Evolutionary conservation across 495 filamentous ascomycete species (phyloP).

Genomic region (Baudoinia panamericana): DNA sequence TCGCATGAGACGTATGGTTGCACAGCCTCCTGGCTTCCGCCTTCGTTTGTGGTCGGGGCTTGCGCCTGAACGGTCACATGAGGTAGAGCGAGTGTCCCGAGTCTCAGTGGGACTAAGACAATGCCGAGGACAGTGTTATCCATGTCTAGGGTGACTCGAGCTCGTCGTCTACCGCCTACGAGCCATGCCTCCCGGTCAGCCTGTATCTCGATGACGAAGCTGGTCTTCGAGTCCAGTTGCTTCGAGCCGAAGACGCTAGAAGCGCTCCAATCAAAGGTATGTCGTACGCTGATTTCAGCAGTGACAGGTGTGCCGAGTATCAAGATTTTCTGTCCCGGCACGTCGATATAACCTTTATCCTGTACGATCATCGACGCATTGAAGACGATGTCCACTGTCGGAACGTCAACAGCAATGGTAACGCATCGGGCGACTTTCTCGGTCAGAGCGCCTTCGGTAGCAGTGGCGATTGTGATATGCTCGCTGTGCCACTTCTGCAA

Average conservation of each 20-base stretch:
- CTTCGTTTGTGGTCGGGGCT: conserved; percentile 27
- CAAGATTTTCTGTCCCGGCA: conserved; percentile 30
- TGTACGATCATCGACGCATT: conserved; percentile 58
- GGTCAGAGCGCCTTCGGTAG: conserved; percentile 5
- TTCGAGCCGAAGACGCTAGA: conserved; percentile 5
- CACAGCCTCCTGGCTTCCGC: conserved; percentile 11
- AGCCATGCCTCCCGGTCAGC: conserved; percentile 69
- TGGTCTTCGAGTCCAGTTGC: conserved; percentile 33
- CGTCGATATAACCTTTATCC: conserved; percentile 16
- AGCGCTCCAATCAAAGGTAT: conserved; percentile 68
- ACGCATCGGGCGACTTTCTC: conserved; percentile 31
- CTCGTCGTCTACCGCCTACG: conserved; percentile 64
- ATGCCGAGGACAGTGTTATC: conserved; percentile 44
- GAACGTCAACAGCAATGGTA: conserved; percentile 71
- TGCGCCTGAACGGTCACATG: conserved; percentile 53
- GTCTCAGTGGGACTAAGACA: conserved; percentile 62
- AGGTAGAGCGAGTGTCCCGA: conserved; percentile 65
- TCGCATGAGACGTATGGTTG: conserved; percentile 45
- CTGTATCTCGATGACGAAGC: conserved; percentile 75
- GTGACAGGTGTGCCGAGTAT: conserved; percentile 56
- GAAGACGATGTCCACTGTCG: conserved; percentile 69
- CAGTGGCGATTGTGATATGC: conserved; percentile 5
- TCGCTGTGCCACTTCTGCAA: conserved; percentile 28
- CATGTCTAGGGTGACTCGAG: conserved; percentile 54
- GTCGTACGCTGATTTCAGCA: conserved; percentile 56